Base-by-base conservation (phyloP, 2,329 filamentous ascomycete species). In the Davidsoniella neocaledoniae region DNA sequence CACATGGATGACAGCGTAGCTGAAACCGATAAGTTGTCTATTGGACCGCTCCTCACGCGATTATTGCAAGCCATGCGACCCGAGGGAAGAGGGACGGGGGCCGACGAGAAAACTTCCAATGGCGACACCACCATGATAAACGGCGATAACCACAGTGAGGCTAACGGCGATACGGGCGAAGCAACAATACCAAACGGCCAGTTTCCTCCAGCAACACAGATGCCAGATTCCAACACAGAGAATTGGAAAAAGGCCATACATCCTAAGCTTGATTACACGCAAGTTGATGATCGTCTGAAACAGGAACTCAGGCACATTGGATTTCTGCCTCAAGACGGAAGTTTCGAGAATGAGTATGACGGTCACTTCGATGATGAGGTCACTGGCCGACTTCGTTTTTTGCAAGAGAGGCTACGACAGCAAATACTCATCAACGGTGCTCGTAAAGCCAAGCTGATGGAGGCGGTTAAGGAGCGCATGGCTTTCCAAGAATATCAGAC, bases 401-500 rank as follows among this genome's bases (percentile, higher is more conserved):
- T 98, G 1, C 91, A 98, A 61, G 72, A 76, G 48, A 81, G 86
- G 47, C 74, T 98, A 2, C 83, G 86, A 56, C 79, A 87, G 53
- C 82, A 91, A 61, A 83, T 84, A 62, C 77, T 94, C 50, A 70
- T 84, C 63, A 98, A 98, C 62, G 90, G 88, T 38, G 86, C 90
- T 4, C 83, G 87, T 55, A 96, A 96, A 65, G 74, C 86, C 5
- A 78, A 88, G 2, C 71, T 98, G 9, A 79, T 86, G 1, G 88
- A 95, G 37, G 73, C 95, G 25, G 86, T 91, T 6, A 83, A 87
- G 58, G 88, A 94, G 62, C 81, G 86, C 56, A 90, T 98, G 77
- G 91, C 91, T 0, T 81, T 91, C 66, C 91, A 98, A 61, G 91
- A 98, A 63, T 98, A 94, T 68, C 83, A 82, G 63, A 95, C 87